A percentile compares a stretch with the other conserved stretches of the same genome.
Conservation (phyloP, 495 filamentous ascomycete genomes). For the Jackrogersella minutella region DNA sequence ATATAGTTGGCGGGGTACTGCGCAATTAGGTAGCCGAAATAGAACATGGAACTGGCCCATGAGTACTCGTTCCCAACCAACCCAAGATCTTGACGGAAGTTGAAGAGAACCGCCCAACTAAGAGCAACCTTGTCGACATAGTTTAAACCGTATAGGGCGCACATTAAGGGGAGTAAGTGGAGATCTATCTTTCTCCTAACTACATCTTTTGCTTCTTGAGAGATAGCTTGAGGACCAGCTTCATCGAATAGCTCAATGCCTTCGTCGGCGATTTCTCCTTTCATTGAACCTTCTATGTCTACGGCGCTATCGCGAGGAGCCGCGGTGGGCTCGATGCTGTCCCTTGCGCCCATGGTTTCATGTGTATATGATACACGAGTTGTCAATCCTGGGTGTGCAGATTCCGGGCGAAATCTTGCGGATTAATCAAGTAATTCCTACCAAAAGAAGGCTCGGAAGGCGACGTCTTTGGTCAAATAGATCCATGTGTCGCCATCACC, state of each 20-base stretch:
- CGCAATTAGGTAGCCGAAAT: constrained; percentile 7
- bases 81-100: constrained; percentile 8
- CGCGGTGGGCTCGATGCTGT: background rate
- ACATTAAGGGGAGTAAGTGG: constrained; percentile 8
- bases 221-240: constrained; percentile 1
- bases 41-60: constrained; percentile 11
- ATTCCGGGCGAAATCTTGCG: background rate
- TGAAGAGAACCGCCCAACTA: constrained; percentile 6
- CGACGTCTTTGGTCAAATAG: background rate
- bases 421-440: background rate
- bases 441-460: background rate
- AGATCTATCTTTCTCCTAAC: constrained; percentile 10
- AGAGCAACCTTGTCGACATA: constrained; percentile 12
- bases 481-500: background rate
- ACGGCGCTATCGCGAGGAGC: background rate
- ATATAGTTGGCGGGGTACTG: constrained; percentile 10
- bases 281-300: background rate
- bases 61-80: constrained; percentile 12
- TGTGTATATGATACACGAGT: background rate
- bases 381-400: background rate
- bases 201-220: constrained; percentile 8
- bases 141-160: constrained; percentile 2
- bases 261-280: constrained; percentile 2
- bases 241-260: constrained; percentile 6
- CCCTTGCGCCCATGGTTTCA: background rate